Conservation (phyloP, 805 yeast genomes). For the Wickerhamiella lipophila region DNA sequence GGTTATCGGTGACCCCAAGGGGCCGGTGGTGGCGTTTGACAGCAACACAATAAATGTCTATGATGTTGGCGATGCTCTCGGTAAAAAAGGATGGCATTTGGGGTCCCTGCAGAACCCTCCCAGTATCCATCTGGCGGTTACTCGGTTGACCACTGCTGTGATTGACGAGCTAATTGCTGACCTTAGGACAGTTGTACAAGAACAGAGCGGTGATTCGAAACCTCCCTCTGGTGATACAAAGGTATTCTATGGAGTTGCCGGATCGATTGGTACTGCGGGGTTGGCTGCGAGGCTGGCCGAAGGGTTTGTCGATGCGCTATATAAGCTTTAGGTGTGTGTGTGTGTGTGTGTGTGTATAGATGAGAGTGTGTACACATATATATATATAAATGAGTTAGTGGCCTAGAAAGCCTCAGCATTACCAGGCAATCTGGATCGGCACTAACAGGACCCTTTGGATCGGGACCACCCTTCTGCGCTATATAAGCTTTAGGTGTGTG, state of each 20-base stretch:
- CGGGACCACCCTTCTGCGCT: too few relatives aligned
- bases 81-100: constrained; percentile 75
- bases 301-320: constrained; percentile 70
- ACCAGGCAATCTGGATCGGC: too few relatives aligned
- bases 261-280: constrained; percentile 70
- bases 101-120: constrained; percentile 79
- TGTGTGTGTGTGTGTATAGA: too few relatives aligned
- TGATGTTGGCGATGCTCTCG: constrained; percentile 58
- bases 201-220: constrained; percentile 28
- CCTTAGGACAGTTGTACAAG: constrained; percentile 36
- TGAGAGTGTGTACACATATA: too few relatives aligned
- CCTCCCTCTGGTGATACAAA: constrained; percentile 45
- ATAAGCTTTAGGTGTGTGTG: constrained; percentile 37
- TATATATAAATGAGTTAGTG: too few relatives aligned
- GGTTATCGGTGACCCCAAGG: constrained; percentile 74
- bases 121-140: constrained; percentile 82
- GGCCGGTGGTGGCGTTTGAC: constrained; percentile 70
- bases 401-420: too few relatives aligned
- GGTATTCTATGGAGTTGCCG: constrained; percentile 91
- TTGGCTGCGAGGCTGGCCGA: constrained; percentile 69
- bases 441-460: too few relatives aligned
- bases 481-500: too few relatives aligned
- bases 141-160: constrained; percentile 51
- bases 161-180: constrained; percentile 48
- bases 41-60: constrained; percentile 56